These are phyloP conservation scores for Limonium bicolor DNA, from an alignment of 148 eudicot species.

Conservation along the genomic window DNA sequence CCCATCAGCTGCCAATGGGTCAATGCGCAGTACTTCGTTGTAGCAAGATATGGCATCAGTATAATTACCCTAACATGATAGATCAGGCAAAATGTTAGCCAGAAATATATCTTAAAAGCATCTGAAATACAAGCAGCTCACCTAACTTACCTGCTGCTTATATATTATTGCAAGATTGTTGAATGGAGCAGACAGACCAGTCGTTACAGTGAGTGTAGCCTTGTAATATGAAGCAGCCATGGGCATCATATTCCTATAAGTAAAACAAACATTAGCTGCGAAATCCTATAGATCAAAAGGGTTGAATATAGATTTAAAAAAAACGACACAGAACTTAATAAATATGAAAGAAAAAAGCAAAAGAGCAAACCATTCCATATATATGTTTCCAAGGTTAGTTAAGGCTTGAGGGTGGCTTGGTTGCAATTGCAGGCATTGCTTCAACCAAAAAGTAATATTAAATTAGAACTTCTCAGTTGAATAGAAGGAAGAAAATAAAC, in stretches of 20 bases:
- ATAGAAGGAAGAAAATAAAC: neutral
- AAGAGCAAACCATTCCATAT: constrained; percentile 68
- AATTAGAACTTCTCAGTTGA: neutral
- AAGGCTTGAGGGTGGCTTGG: constrained; percentile 95
- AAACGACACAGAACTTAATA: neutral
- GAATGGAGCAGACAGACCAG: constrained; percentile 92
- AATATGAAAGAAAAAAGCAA: neutral
- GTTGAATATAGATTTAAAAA: no score
- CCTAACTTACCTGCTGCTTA: constrained; percentile 94
- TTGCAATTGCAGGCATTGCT: constrained; percentile 88
- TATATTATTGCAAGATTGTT: constrained; percentile 86
- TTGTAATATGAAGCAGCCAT: constrained; percentile 82
- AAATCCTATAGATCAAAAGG: no score
- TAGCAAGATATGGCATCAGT: constrained; percentile 90
- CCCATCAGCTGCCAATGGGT: constrained; percentile 91
- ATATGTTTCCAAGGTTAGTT: constrained; percentile 91
- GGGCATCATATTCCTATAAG: constrained; percentile 71
- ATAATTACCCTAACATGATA: constrained; percentile 49
- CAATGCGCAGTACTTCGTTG: constrained; percentile 83
- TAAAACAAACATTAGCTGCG: constrained; percentile 3
- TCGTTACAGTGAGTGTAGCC: constrained; percentile 81
- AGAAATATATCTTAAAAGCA: neutral
- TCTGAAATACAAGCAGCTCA: neutral
- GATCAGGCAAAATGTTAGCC: neutral
- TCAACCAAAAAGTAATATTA: constrained; percentile 10